Evolutionary conservation across 2,329 filamentous ascomycete genomes (phyloP).

Genomic region (Diplocarpon mali): DNA sequence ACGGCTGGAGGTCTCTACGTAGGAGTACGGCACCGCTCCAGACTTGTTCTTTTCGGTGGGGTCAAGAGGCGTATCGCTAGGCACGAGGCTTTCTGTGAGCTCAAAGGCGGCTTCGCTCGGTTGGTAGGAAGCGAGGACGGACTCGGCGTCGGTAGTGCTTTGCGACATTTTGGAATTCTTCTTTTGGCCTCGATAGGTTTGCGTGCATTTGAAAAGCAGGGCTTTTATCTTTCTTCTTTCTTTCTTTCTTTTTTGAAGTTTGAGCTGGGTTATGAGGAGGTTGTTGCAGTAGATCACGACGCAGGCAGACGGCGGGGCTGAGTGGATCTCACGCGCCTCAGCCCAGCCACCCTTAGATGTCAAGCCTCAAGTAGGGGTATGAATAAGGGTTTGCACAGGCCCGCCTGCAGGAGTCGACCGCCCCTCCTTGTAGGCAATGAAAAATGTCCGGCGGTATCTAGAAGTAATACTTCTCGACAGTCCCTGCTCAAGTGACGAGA

Average conservation of each 20-base stretch:
- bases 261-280: no score
- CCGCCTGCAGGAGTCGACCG: no score
- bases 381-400: background rate
- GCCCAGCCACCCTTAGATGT: background rate
- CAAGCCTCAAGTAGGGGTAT: background rate
- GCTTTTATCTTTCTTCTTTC: background rate
- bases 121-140: slow-evolving; percentile 7
- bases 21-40: slow-evolving; percentile 1
- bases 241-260: no score
- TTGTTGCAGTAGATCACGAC: no score
- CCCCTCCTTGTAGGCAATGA: no score
- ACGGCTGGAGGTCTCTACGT: slow-evolving; percentile 28
- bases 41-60: background rate
- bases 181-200: background rate
- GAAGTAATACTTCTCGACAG: no score
- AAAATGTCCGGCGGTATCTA: no score
- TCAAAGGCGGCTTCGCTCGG: slow-evolving; percentile 6
- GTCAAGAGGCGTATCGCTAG: background rate
- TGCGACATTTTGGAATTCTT: background rate
- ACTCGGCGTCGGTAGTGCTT: background rate
- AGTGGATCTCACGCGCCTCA: background rate
- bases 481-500: no score
- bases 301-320: background rate
- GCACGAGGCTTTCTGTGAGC: background rate
- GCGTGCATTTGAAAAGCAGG: background rate